Conservation (phyloP, 2,329 filamentous ascomycete species). For the Coleophoma crateriformis region DNA sequence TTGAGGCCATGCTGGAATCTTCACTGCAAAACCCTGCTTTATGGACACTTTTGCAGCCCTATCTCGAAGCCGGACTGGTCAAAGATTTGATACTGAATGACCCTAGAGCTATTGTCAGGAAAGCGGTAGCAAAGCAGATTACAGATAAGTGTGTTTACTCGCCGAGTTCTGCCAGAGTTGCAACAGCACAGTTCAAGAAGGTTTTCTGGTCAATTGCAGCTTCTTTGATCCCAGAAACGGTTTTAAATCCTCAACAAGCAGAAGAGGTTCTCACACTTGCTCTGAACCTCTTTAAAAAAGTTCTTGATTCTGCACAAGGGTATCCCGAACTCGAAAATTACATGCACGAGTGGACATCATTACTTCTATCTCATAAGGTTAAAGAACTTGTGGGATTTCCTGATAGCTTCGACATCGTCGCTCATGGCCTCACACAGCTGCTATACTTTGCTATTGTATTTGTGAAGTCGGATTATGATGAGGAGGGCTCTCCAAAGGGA, state of each 20-base stretch:
- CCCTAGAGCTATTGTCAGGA: conserved; percentile 24
- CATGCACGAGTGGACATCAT: conserved; percentile 21
- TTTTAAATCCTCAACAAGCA: conserved; percentile 16
- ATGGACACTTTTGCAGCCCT: conserved; percentile 36
- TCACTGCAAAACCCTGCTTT: conserved; percentile 38
- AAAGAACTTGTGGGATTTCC: conserved; percentile 30
- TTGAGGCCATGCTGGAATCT: conserved; percentile 42
- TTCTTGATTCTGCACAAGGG: conserved; percentile 27
- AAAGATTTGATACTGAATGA: conserved; percentile 37
- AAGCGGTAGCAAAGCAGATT: conserved; percentile 23
- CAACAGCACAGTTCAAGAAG: conserved; percentile 33
- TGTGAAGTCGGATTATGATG: conserved; percentile 14
- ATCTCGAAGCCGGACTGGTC: conserved; percentile 31
- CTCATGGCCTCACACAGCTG: conserved; percentile 30
- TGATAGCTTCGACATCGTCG: conserved; percentile 25
- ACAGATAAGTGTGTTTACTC: conserved; percentile 22
- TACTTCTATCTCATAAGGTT: conserved; percentile 34
- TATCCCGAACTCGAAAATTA: conserved; percentile 18
- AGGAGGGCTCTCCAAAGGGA: neutral
- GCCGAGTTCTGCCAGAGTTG: conserved; percentile 23
- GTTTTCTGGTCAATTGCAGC: conserved; percentile 40
- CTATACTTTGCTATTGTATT: conserved; percentile 25
- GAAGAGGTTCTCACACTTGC: conserved; percentile 33
- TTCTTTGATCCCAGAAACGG: conserved; percentile 18
- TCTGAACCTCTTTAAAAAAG: conserved; percentile 32